phyloP scores from a whole-genome alignment of 1,139 yeast species.

The Sugiyamaella xylanicola region DNA sequence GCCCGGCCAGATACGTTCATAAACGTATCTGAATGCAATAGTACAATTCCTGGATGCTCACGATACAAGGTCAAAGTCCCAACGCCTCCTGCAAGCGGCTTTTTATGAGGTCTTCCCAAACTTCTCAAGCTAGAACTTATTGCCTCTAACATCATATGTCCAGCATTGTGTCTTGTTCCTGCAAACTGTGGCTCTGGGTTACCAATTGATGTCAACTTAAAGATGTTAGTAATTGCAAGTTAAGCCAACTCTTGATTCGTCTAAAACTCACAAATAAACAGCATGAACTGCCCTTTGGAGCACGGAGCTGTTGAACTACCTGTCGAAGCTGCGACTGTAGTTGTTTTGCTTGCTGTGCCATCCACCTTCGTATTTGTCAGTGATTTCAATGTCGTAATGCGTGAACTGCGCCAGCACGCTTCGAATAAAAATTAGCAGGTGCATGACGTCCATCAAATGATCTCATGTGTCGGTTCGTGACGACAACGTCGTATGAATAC shows the following conservation, averaged over 20 bases:
- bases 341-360: slow-evolving; percentile 19
- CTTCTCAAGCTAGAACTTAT: slow-evolving; percentile 23
- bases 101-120: slow-evolving; percentile 22
- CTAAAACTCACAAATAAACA: slow-evolving; percentile 20
- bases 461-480: too few species aligned
- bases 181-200: slow-evolving; percentile 69
- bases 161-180: slow-evolving; percentile 76
- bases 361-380: neutral
- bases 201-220: slow-evolving; percentile 58
- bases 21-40: slow-evolving; percentile 55
- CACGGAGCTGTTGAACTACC: slow-evolving; percentile 14
- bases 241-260: too few species aligned
- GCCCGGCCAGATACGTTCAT: slow-evolving; percentile 71
- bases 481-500: too few species aligned
- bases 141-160: slow-evolving; percentile 54
- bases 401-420: too few species aligned
- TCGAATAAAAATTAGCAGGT: too few species aligned
- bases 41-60: slow-evolving; percentile 39
- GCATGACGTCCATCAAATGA: too few species aligned
- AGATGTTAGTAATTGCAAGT: slow-evolving; percentile 10
- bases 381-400: too few species aligned
- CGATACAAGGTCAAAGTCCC: slow-evolving; percentile 31
- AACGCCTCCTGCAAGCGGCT: slow-evolving; percentile 22
- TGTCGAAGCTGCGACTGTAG: slow-evolving; percentile 20
- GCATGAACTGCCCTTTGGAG: slow-evolving; percentile 14